Evolutionary conservation across 2,329 filamentous ascomycete genomes (phyloP).

Genomic region (Rhinocladiella similis): DNA sequence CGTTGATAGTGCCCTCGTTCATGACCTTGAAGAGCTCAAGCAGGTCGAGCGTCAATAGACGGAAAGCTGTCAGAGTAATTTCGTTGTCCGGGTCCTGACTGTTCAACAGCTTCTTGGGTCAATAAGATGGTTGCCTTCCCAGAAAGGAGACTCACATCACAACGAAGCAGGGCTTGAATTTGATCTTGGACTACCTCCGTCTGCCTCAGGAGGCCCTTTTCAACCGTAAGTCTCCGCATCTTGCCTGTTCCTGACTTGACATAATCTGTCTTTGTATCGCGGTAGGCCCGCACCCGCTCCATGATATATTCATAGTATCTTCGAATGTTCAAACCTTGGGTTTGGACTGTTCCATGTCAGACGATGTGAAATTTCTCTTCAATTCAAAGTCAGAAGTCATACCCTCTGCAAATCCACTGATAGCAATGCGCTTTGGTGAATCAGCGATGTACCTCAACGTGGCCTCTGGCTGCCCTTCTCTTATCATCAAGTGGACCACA

Average conservation of each 20-base stretch:
- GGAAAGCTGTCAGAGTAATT: constrained; percentile 91
- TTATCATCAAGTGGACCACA: constrained; percentile 94
- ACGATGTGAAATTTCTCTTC: not conserved
- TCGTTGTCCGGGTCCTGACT: constrained; percentile 85
- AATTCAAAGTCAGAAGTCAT: constrained; percentile 35
- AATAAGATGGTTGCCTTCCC: constrained; percentile 9
- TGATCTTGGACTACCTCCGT: constrained; percentile 89
- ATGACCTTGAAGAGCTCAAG: constrained; percentile 89
- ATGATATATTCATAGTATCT: constrained; percentile 86
- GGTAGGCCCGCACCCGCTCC: constrained; percentile 77
- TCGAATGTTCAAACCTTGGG: constrained; percentile 90
- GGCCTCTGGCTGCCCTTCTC: constrained; percentile 86
- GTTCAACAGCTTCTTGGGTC: constrained; percentile 68
- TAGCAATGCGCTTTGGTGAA: constrained; percentile 78
- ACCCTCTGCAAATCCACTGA: constrained; percentile 93
- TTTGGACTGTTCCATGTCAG: constrained; percentile 66
- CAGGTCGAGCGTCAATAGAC: constrained; percentile 85
- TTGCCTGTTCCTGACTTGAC: constrained; percentile 79
- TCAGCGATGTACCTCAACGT: constrained; percentile 82
- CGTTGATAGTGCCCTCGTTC: constrained; percentile 96
- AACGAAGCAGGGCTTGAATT: constrained; percentile 80
- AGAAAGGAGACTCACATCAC: constrained; percentile 65
- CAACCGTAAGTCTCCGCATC: constrained; percentile 81
- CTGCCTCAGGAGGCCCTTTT: constrained; percentile 89
- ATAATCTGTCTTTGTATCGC: constrained; percentile 84